Base-by-base conservation (phyloP, 73 alveolate genomes). In the Stentor coeruleus region DNA sequence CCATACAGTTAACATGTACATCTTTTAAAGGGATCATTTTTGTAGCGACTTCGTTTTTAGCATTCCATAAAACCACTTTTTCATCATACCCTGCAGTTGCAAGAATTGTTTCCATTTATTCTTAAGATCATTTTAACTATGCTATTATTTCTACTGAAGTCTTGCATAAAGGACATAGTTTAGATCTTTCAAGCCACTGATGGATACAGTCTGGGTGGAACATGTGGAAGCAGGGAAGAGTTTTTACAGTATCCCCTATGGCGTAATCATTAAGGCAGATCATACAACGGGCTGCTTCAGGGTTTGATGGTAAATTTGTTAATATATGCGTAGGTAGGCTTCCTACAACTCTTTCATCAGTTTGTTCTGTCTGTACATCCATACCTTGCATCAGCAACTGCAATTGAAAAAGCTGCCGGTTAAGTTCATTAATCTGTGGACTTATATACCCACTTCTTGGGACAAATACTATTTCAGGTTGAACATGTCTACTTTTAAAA, bases 21-120 rank as follows among this genome's bases (percentile, higher is more conserved):
- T 92, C 97, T 58, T 93, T 90, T 58, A 59, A 89, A 49, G 90
- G 94, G 20, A 93, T 93, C 1, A 88, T 49, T 57, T 90, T 85
- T 58, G 85, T 60, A 59, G 97, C 86, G 35, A 81, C 83, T 15
- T 91, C 94, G 37, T 74, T 37, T 36, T 81, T 83, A 35, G 92
- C 90, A 82, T 93, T 91, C 98, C 99, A 94, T 37, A 90, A 90
- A 40, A 88, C 86, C 37, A 94, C 88, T 20, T 76, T 41, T 81
- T 91, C 92, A 59, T 94, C 99, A 83, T 94, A 94, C 0, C 99
- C 99, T 36, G 93, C 95, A 37, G 97, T 93, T 37, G 94, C 98
- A 37, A 93, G 77, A 39, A 94, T 89, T 39, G 91, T 84, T 35
- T 89, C 96, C 66, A 49, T 49, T 20, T 49, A 49, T 49, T 49